Conservation (phyloP, 2,329 filamentous ascomycete genomes). For the Aspergillus neoniger region DNA sequence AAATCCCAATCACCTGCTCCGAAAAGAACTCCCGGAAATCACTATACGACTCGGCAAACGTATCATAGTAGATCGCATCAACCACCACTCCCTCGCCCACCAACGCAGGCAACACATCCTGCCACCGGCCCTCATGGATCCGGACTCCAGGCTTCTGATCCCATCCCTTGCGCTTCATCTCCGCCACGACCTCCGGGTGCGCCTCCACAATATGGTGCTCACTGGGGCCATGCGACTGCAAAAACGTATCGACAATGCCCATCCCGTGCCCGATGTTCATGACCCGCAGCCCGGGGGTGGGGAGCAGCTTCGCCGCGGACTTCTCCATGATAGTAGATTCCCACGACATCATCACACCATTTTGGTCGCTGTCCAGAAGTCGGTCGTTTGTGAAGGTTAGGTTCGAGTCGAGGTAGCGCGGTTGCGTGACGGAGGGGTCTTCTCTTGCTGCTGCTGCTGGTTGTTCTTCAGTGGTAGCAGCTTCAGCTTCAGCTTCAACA, state of each 20-base stretch:
- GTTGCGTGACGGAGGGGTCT: conserved; percentile 55
- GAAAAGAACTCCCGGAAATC: conserved; percentile 85
- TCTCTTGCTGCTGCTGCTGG: conserved; percentile 29
- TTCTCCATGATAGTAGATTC: conserved; percentile 82
- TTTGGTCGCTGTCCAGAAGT: conserved; percentile 72
- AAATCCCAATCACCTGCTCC: conserved; percentile 77
- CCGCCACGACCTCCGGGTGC: conserved; percentile 72
- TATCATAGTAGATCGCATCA: conserved; percentile 95
- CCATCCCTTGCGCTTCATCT: conserved; percentile 68
- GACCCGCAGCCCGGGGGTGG: conserved; percentile 64
- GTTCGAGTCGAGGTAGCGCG: conserved; percentile 67
- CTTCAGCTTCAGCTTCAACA: background rate
- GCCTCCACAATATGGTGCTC: conserved; percentile 85
- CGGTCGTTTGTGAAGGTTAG: conserved; percentile 66
- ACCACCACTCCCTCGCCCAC: conserved; percentile 70
- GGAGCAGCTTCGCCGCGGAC: conserved; percentile 68
- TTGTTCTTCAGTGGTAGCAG: conserved; percentile 12
- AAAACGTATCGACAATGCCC: conserved; percentile 81
- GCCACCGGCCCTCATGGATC: conserved; percentile 76
- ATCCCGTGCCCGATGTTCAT: conserved; percentile 90
- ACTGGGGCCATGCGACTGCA: conserved; percentile 66
- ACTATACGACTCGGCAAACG: conserved; percentile 90
- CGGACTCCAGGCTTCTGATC: conserved; percentile 61
- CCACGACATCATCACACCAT: conserved; percentile 95
- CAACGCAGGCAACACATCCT: conserved; percentile 72